Evolutionary conservation across 2,329 filamentous ascomycete genomes (phyloP), one percentile per base, ranked within the genome.

Genomic region (Venturia effusa): DNA sequence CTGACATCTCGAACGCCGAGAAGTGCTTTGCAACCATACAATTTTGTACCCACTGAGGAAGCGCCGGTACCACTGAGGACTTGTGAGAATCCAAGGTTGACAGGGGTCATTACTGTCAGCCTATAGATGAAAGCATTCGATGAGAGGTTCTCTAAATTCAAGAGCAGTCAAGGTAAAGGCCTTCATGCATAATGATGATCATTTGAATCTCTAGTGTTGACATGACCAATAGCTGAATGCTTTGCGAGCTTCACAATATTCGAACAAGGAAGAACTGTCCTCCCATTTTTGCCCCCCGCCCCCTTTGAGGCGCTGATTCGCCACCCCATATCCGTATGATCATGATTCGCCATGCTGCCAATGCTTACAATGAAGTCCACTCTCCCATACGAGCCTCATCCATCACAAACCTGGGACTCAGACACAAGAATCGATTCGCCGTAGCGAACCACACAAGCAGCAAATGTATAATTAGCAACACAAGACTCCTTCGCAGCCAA

Each of bases 401-500:
- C 51, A 32, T 3, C 0, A 34, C 13, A 57, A 57, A 57, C 30
- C 30, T 34, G 5, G 27, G 3, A 57, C 24, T 34, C 51, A 30
- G 30, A 34, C 51, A 57, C 2, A 57, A 19, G 11, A 57, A 57
- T 17, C 51, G 19, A 15, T 30, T 34, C 27, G 15, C n/a, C 27
- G n/a, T 30, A n/a, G 24, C 30, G 4, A 57, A 19, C 51, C 51
- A 57, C 30, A 62, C 61, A 54, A 62, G 24, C n/a, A 62, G 34
- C 39, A 37, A 62, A 62, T 62, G 61, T 22, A 62, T 4, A n/a
- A n/a, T 24, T 24, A 62, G 54, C 43, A 62, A 24, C 41, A 22
- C 39, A 27, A 51, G 40, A 32, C 61, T 62, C 41, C 61, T 45
- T 13, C 61, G 24, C 59, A 45, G 13, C 59, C 41, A 57, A 34